Evolutionary conservation across 2,329 filamentous ascomycete genomes (phyloP).

Genomic region (Colletotrichum tanaceti): DNA sequence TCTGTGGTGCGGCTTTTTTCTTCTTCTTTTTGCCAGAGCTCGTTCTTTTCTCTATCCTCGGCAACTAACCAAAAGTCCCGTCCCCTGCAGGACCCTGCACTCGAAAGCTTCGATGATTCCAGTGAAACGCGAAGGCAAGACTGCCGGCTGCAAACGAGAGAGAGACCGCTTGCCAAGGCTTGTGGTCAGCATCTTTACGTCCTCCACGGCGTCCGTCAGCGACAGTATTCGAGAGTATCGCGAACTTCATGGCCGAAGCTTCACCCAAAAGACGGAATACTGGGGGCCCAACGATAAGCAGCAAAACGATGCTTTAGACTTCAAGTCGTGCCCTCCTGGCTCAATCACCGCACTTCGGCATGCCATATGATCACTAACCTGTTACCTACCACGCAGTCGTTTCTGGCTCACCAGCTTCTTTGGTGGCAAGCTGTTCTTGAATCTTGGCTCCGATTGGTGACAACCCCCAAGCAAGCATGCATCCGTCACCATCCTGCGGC

Average conservation of each 20-base stretch:
- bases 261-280: slow-evolving; percentile 45
- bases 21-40: too few species aligned
- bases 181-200: background rate
- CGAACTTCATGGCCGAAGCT: slow-evolving; percentile 48
- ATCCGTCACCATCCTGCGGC: too few species aligned
- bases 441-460: slow-evolving; percentile 52
- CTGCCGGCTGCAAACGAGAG: background rate
- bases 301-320: slow-evolving; percentile 41
- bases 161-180: background rate
- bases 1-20: background rate
- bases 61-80: background rate
- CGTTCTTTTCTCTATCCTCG: too few species aligned
- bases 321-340: background rate
- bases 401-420: slow-evolving; percentile 45
- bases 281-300: slow-evolving; percentile 43
- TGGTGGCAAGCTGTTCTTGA: slow-evolving; percentile 50
- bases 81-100: background rate
- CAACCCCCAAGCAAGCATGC: slow-evolving; percentile 41
- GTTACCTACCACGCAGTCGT: background rate
- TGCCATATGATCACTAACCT: background rate
- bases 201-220: slow-evolving; percentile 48
- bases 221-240: slow-evolving; percentile 50
- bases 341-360: too few species aligned
- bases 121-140: background rate
- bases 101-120: background rate